Base-by-base conservation (phyloP, 305 asterid species). In the Fraxinus platypoda region DNA sequence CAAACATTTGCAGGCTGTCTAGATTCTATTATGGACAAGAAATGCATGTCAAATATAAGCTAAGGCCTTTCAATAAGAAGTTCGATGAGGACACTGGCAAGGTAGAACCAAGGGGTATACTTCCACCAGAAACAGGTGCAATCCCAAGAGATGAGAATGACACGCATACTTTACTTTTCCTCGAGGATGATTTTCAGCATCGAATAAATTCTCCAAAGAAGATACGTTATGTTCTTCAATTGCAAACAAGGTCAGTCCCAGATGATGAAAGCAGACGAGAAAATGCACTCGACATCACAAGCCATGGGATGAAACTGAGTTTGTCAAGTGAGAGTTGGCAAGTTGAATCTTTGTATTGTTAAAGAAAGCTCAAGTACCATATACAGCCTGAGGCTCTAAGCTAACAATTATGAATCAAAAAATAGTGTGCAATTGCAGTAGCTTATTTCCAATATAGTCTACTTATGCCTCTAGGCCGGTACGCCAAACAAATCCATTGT, bases 91-190 rank as follows among this genome's bases (percentile, higher is more conserved):
- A 92, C 26, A 88, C 85, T 1, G 94, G 95, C 1, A 80, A 59
- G 80, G 91, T 92, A 35, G 90, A 89, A 87, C 91, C 94, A 0
- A 66, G n/a, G 11, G 95, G 94, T 8, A 80, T 88, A 76, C 95
- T 92, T 66, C 93, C 95, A 30, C 94, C 93, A 6, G 94, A 90
- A 83, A 92, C 95, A 0, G 95, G 95, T 2, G 88, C 93, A 30
- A 89, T 92, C 75, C 93, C 94, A 2, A 86, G 94, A 84, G 94
- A 92, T n/a, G 85, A 85, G 84, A 82, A 41, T 13, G 95, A 90
- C 75, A 90, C 76, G 19, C 95, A 92, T 8, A 93, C 94, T 4
- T 79, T 80, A n/a, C 90, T 86, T 46, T 89, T 92, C 88, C 89
- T 92, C 0, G 89, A 89, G 0, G 92, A 92, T 25, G 95, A 92